Base-by-base conservation (phyloP, 1,139 yeast species). In the Candida pseudoviswanathii region DNA sequence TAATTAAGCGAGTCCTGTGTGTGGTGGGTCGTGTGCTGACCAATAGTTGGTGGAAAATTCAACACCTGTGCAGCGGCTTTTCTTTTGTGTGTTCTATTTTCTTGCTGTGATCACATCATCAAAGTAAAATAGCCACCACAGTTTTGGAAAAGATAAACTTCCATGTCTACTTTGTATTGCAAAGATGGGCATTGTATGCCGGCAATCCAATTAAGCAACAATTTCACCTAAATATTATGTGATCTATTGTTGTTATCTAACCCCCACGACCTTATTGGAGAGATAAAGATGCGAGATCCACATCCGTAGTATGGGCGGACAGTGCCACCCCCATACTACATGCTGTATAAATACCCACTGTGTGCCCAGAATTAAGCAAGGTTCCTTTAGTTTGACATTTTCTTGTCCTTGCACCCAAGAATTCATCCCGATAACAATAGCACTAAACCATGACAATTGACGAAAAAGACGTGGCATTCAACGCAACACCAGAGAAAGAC, bases 51-150 rank as follows among this genome's bases (percentile, higher is more conserved):
- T 27, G 30, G 30, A 27, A 27, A 27, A 6, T 8, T 27, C 9
- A 27, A 27, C 6, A 27, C 9, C 9, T 27, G 16, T 16, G 16
- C 16, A 16, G 16, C 16, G 16, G 16, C 16, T 29, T 29, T 29
- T 29, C 7, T 38, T 22, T 16, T 29, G 11, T 9, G 4, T 27
- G 5, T 30, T 33, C 3, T 16, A 16, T 33, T 33, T 33, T n/a
- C 21, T 33, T n/a, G 22, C 16, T 9, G 9, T 4, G 27, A 40
- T 40, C 29, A 26, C 43, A 40, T 40, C 43, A 26, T 27, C 43
- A 9, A 21, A n/a, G 22, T 11, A 21, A 4, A 32, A 40, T n/a
- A 42, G 44, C 46, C 46, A 44, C 42, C 42, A 44, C 42, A 37
- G 25, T 44, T 37, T 21, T 26, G 16, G 16, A 16, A 16, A 16